Percentiles rank a stretch among this genome's conserved stretches.
phyloP scores from a whole-genome alignment of 495 filamentous ascomycete genomes.

The Halenospora varia region DNA sequence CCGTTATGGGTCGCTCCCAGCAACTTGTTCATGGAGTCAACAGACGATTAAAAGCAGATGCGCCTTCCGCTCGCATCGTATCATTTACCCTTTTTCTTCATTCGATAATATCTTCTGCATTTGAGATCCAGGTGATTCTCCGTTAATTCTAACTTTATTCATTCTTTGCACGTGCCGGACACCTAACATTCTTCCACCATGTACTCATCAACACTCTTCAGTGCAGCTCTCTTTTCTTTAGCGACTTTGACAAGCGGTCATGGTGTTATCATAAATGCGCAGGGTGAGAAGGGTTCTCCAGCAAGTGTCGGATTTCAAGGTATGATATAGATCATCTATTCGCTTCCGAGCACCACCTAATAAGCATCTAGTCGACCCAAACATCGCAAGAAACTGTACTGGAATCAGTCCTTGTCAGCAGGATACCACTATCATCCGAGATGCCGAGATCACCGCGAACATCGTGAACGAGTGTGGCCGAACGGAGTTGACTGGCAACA shows the following conservation, averaged over 20 bases:
- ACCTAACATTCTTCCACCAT: conserved; percentile 31
- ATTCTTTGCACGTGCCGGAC: conserved; percentile 32
- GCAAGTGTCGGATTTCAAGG: conserved; percentile 39
- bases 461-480: conserved; percentile 46
- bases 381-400: conserved; percentile 44
- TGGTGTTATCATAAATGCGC: conserved; percentile 38
- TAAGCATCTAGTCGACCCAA: conserved; percentile 37
- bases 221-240: conserved; percentile 32
- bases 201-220: conserved; percentile 31
- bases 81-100: conserved; percentile 27
- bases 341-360: too few relatives aligned
- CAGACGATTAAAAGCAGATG: not conserved
- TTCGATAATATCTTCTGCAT: conserved; percentile 30
- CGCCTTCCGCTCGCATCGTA: conserved; percentile 1
- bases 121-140: conserved; percentile 31
- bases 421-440: conserved; percentile 48
- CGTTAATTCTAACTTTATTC: conserved; percentile 32
- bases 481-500: conserved; percentile 47
- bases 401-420: conserved; percentile 49
- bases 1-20: not conserved
- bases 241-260: conserved; percentile 27
- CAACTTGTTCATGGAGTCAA: not conserved
- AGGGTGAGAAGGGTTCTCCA: conserved; percentile 35
- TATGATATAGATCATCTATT: too few relatives aligned
- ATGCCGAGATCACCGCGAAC: conserved; percentile 42